Evolutionary conservation across 176 grass and related monocot species (phyloP), one percentile per base, ranked within the genome.

Genomic region (Eleusine indica): DNA sequence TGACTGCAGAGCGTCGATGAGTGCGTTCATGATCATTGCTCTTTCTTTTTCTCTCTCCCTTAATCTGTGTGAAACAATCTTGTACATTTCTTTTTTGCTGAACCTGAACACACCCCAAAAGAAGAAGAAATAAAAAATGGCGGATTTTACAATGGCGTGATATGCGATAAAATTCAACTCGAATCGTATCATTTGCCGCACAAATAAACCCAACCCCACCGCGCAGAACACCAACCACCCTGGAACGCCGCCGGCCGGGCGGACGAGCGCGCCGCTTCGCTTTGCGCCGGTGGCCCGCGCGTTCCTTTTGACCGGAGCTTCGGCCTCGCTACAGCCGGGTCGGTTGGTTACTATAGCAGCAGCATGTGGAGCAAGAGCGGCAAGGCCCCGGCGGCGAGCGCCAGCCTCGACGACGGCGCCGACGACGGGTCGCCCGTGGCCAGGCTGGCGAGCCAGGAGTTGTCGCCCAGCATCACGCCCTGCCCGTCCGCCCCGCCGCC

Each of bases 361-460:
- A 81, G 64, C 40, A 87, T 1, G n/a, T 62, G 71, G 28, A 76
- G 78, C 13, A 88, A 9, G 86, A 90, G 40, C 6, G 78, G 68
- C 47, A 29, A 13, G 37, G 80, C 80, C 18, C 54, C 62, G 51
- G 25, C 22, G 61, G 53, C 17, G 5, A 64, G 42, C 0, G 72
- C 43, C 25, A 64, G 54, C 68, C 25, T 40, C 39, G 67, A 37
- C 16, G 57, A 25, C 40, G 72, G 72, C 46, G 70, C 73, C 1
- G 88, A 51, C 47, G 80, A 51, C 38, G 54, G 43, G 30, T 89
- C 91, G 40, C 94, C 94, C 7, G 86, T 96, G 79, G 94, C 94
- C 70, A 93, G 78, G 83, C 87, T 91, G 80, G 94, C 94, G 38
- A 96, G 84, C 94, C 91, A 96, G 1, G 94, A 91, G 61, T 87